phyloP scores from a whole-genome alignment of 805 yeast species.

The Wickerhamiella parazyma region DNA sequence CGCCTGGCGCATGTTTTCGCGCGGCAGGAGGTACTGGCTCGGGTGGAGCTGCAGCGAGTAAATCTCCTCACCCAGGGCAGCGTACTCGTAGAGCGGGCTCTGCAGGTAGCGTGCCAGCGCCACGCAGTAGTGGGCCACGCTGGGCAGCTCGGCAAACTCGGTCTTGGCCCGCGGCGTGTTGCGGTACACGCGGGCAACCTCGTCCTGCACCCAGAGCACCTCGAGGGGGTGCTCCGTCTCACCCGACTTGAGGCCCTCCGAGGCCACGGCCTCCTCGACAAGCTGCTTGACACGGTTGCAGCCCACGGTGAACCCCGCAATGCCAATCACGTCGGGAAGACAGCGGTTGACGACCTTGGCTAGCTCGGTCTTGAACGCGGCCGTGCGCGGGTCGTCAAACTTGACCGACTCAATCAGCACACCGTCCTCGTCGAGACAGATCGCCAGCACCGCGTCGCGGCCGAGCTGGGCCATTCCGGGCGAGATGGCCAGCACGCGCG shows the following conservation, averaged over 20 bases:
- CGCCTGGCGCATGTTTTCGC: constrained; percentile 49
- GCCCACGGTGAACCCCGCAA: constrained; percentile 74
- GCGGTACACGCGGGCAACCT: constrained; percentile 80
- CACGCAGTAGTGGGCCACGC: constrained; percentile 68
- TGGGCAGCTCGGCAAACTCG: constrained; percentile 77
- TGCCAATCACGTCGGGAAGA: constrained; percentile 82
- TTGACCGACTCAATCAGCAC: constrained; percentile 63
- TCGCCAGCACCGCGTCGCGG: constrained; percentile 77
- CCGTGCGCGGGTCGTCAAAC: constrained; percentile 55
- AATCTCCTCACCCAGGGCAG: constrained; percentile 64
- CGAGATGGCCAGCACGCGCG: constrained; percentile 69
- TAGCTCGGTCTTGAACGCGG: constrained; percentile 54
- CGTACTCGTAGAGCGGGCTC: constrained; percentile 83
- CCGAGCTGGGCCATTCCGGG: constrained; percentile 75
- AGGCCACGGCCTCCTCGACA: constrained; percentile 41
- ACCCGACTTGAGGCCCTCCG: constrained; percentile 32
- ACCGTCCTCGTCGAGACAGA: constrained; percentile 65
- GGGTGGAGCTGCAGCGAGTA: constrained; percentile 47
- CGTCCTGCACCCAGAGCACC: constrained; percentile 79
- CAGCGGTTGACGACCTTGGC: constrained; percentile 44
- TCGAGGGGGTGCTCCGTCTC: constrained; percentile 33
- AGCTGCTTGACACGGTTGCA: constrained; percentile 42
- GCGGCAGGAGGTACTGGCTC: constrained; percentile 57
- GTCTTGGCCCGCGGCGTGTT: constrained; percentile 57
- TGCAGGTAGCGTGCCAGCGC: constrained; percentile 87